Percentiles rank a stretch among this genome's conserved stretches.
phyloP scores from a whole-genome alignment of 805 yeast species.

The Sugiyamaella floridensis region DNA sequence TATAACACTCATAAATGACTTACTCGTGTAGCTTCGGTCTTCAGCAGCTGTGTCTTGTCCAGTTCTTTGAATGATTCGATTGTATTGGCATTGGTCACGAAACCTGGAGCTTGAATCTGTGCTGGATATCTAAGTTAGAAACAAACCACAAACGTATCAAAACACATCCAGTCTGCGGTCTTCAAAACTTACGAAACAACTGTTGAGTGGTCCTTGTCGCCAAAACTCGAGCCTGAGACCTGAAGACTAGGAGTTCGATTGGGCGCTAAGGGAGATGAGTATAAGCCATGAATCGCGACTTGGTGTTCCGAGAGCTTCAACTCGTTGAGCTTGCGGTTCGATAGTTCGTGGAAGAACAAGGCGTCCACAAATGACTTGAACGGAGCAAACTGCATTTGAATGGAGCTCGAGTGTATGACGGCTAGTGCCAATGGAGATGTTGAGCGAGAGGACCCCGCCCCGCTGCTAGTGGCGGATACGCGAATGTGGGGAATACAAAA shows the following conservation, averaged over 20 bases:
- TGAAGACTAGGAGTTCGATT: constrained; percentile 33
- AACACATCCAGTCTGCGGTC: no score
- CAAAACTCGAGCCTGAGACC: constrained; percentile 19
- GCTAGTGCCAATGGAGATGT: background rate
- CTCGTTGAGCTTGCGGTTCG: constrained; percentile 66
- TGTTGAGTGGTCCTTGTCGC: constrained; percentile 19
- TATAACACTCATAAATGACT: background rate
- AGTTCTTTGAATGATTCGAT: constrained; percentile 72
- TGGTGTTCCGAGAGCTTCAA: constrained; percentile 54
- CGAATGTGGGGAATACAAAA: background rate
- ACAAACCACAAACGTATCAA: no score
- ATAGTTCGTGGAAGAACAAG: constrained; percentile 71
- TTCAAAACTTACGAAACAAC: constrained; percentile 5
- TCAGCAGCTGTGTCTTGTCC: constrained; percentile 57
- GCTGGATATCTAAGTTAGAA: constrained; percentile 1
- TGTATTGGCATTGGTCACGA: constrained; percentile 62
- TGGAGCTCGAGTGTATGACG: background rate
- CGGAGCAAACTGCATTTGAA: constrained; percentile 37
- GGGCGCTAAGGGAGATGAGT: constrained; percentile 23
- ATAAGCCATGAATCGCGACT: constrained; percentile 38
- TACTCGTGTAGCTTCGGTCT: constrained; percentile 30
- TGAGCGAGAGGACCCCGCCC: no score
- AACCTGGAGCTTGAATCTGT: constrained; percentile 31
- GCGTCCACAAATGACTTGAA: constrained; percentile 75
- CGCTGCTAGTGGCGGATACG: background rate